phyloP scores from a whole-genome alignment of 2,329 filamentous ascomycete species.

The Paracamarosporium sp. region DNA sequence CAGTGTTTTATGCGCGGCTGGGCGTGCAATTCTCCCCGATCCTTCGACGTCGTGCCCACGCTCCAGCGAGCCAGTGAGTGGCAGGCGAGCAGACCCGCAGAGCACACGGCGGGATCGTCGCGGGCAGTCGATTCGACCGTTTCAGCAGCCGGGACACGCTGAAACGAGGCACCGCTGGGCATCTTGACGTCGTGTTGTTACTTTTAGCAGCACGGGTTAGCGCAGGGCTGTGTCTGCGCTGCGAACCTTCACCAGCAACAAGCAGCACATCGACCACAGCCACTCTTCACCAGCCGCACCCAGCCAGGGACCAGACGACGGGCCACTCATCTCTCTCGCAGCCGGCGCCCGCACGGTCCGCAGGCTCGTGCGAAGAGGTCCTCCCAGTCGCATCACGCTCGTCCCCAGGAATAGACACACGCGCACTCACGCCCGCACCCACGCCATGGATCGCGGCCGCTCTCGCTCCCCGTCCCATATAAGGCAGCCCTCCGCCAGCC shows the following conservation, averaged over 20 bases:
- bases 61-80: not conserved
- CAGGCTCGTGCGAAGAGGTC: conserved; percentile 26
- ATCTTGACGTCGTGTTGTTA: conserved; percentile 6
- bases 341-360: not conserved
- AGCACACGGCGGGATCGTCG: not conserved
- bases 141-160: conserved; percentile 1
- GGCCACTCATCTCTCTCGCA: conserved; percentile 1
- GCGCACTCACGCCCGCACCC: not conserved
- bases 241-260: not conserved
- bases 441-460: conserved; percentile 63
- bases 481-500: conserved; percentile 71
- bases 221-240: conserved; percentile 2
- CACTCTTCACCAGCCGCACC: not conserved
- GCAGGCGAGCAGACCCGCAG: not conserved
- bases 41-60: conserved; percentile 1
- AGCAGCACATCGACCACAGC: not conserved
- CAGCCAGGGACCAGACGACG: not conserved
- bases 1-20: not conserved
- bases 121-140: not conserved
- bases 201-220: conserved; percentile 6
- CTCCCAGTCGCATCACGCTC: conserved; percentile 12
- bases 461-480: conserved; percentile 69
- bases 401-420: conserved; percentile 11
- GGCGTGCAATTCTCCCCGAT: not conserved
- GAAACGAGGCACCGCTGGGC: not conserved